Evolutionary conservation across 1,284 basidiomycete species (phyloP).

Genomic region (Ganoderma sinense): DNA sequence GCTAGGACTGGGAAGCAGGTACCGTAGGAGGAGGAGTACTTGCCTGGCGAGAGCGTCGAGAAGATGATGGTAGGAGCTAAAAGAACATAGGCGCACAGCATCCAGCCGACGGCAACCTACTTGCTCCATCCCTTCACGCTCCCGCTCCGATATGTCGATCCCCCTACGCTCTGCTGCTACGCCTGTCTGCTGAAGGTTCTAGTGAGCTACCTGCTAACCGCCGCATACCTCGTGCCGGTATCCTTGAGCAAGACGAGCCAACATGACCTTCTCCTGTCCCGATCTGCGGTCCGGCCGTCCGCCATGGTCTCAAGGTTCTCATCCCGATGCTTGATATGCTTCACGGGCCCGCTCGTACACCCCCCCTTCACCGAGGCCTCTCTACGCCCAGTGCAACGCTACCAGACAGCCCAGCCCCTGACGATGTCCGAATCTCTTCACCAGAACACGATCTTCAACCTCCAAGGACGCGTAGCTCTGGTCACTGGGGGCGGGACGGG

Average conservation of each 20-base stretch:
- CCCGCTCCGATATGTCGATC: background rate
- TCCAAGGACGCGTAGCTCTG: slow-evolving; percentile 70
- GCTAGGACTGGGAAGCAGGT: background rate
- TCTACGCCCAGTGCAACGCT: background rate
- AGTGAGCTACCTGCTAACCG: background rate
- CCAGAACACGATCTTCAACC: slow-evolving; percentile 57
- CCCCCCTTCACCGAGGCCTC: background rate
- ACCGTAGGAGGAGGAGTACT: background rate
- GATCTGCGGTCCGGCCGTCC: background rate
- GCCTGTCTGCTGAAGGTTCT: background rate
- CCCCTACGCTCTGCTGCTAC: background rate
- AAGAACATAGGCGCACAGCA: background rate
- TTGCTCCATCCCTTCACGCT: background rate
- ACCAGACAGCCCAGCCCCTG: background rate
- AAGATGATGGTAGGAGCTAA: slow-evolving; percentile 1
- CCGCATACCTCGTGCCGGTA: background rate
- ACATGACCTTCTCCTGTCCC: background rate
- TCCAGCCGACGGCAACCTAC: background rate
- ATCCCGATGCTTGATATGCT: background rate
- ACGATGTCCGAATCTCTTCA: slow-evolving; percentile 32
- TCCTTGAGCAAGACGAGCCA: background rate
- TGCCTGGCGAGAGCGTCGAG: background rate
- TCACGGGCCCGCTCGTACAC: background rate
- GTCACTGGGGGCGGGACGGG: slow-evolving; percentile 86
- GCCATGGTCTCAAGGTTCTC: background rate